phyloP scores from a whole-genome alignment of 495 filamentous ascomycete genomes.

The Hypoxylon cercidicola region DNA sequence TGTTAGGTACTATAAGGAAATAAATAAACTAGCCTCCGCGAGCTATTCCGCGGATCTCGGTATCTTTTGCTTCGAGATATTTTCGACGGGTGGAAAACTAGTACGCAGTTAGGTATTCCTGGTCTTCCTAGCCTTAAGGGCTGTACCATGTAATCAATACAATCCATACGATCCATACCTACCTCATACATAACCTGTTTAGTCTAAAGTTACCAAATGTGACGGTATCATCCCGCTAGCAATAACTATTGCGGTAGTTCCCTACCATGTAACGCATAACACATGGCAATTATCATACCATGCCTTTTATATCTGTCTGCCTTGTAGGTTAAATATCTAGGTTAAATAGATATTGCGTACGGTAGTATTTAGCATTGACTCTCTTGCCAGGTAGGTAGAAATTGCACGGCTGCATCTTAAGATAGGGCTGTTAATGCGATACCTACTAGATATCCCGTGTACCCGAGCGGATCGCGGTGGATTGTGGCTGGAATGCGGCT shows the following conservation, averaged over 20 bases:
- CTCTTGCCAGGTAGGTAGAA: slow-evolving; percentile 4
- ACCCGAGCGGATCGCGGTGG: slow-evolving; percentile 8
- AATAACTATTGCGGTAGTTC: slow-evolving; percentile 39
- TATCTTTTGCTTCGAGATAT: too few species aligned
- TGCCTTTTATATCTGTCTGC: slow-evolving; percentile 21
- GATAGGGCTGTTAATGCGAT: slow-evolving; percentile 34
- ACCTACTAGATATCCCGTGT: slow-evolving; percentile 21
- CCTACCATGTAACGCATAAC: slow-evolving; percentile 44
- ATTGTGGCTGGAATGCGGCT: slow-evolving; percentile 41
- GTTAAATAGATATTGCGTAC: slow-evolving; percentile 18
- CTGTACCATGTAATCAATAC: not conserved
- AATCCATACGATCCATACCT: slow-evolving; percentile 29
- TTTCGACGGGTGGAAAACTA: too few species aligned
- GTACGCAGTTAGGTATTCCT: too few species aligned
- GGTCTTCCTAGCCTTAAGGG: too few species aligned
- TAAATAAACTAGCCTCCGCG: too few species aligned
- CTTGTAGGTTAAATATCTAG: slow-evolving; percentile 4
- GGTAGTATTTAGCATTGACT: slow-evolving; percentile 25
- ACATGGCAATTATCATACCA: slow-evolving; percentile 40
- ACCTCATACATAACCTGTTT: too few species aligned
- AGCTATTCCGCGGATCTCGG: too few species aligned
- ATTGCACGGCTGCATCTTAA: slow-evolving; percentile 17
- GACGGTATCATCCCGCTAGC: slow-evolving; percentile 43
- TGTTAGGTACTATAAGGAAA: not conserved
- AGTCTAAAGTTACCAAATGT: slow-evolving; percentile 38